phyloP scores from a whole-genome alignment of 1,139 yeast genomes.

The Hansenula lynferdii region DNA sequence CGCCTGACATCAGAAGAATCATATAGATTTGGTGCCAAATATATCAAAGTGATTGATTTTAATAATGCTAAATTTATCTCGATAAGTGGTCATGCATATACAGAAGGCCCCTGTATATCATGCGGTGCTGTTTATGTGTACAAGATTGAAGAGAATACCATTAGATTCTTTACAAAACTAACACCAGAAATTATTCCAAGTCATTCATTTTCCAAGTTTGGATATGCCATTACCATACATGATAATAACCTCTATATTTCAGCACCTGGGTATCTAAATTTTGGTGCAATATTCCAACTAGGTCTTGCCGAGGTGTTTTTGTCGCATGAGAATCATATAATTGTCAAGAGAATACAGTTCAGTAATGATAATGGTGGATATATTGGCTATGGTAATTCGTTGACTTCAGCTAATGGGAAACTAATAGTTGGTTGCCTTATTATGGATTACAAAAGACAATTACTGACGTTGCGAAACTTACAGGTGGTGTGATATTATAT shows the following conservation, averaged over 20 bases:
- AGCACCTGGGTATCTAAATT: conserved; percentile 35
- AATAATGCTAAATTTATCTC: conserved; percentile 23
- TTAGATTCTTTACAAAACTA: conserved; percentile 12
- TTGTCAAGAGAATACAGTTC: conserved; percentile 19
- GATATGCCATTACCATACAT: conserved; percentile 26
- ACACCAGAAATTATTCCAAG: conserved; percentile 12
- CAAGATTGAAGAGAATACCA: conserved; percentile 12
- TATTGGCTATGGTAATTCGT: conserved; percentile 36
- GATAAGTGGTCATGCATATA: conserved; percentile 21
- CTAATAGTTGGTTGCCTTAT: conserved; percentile 42
- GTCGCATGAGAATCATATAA: conserved; percentile 10
- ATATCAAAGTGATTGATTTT: conserved; percentile 21
- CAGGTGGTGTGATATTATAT: conserved; percentile 23
- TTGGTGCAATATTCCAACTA: conserved; percentile 42
- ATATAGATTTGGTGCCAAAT: conserved; percentile 26
- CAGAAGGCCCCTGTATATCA: conserved; percentile 19
- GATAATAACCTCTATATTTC: conserved; percentile 26
- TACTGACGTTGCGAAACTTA: conserved; percentile 14
- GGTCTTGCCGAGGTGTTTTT: conserved; percentile 21
- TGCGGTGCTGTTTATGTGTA: conserved; percentile 38
- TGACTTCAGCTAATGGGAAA: conserved; percentile 24
- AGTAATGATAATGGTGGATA: conserved; percentile 21
- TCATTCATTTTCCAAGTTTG: conserved; percentile 27
- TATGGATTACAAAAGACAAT: conserved; percentile 28
- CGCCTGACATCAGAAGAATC: conserved; percentile 21